Base-by-base conservation (phyloP, 2,329 filamentous ascomycete species). In the Fusarium palustre region DNA sequence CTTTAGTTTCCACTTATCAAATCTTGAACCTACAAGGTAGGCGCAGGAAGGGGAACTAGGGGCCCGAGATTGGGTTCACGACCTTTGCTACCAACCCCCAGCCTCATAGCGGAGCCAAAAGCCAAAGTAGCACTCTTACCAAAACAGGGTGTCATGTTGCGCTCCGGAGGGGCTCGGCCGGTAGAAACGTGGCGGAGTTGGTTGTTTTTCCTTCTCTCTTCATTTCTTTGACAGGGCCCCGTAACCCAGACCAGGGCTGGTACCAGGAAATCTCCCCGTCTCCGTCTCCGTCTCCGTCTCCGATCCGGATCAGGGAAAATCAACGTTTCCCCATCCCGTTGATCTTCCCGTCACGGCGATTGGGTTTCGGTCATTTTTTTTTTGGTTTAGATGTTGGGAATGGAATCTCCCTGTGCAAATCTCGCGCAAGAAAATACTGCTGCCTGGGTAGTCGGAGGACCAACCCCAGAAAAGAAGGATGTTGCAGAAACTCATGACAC, bases 141-240 rank as follows among this genome's bases (percentile, higher is more conserved):
- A 49, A 49, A 69, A 56, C 16, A 66, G 55, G 65, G 47, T 68
- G 34, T 18, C 50, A 66, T 66, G 55, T n/a, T 43, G 64, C 65
- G 65, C 54, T 64, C 49, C 22, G 38, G 33, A 39, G 38, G 56
- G 61, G 65, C 46, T 71, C 62, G 65, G 68, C 62, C 47, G 62
- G 64, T 34, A 48, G 63, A 70, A 69, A 69, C 66, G 70, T 73
- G 68, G 70, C 70, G 70, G 70, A 73, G 70, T 60, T n/a, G 48
- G 34, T 36, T 39, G 34, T 20, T 13, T 12, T 18, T 45, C 13
- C 22, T 15, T 30, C 25, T 15, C 25, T 30, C 36, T 20, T 38
- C 36, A 12, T 39, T 20, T 43, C 16, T 24, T 18, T 18, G 41
- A 25, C 22, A 25, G 24, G 41, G 41, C 24, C 41, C 39, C 20